Base-by-base conservation (phyloP, 1,284 basidiomycete genomes). In the Farysia itapuensis region DNA sequence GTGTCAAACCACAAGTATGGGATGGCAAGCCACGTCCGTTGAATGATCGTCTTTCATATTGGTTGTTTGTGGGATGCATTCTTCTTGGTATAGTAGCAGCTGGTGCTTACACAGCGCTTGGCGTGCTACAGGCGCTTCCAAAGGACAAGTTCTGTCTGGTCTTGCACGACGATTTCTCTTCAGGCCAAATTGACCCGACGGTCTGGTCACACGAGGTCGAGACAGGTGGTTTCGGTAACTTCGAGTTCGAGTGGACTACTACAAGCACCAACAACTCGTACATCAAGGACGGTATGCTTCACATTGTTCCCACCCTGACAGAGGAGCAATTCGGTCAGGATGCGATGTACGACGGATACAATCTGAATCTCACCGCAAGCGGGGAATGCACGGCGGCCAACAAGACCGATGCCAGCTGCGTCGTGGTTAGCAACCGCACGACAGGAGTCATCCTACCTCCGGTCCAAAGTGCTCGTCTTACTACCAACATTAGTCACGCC, bases 221-320 rank as follows among this genome's bases (percentile, higher is more conserved):
- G 59, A 83, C 90, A 78, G 86, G 88, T 49, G 90, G 90, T 2
- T 92, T 87, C 73, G 88, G 88, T 77, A 89, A 90, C 64, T 84
- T 86, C 28, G 85, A 90, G 71, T 93, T 93, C 65, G 85, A 90
- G 70, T 90, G 90, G 89, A 85, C 89, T 4, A 91, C 90, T 2
- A 79, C 78, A 12, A 85, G 84, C 3, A 65, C 81, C 28, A 86
- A 87, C 72, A 92, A 92, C 75, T 88, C 88, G 11, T 91, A 86
- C 77, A 42, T 91, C 49, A 79, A 83, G 44, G 80, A 91, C 72
- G 86, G 85, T 28, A 81, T 82, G 48, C 83, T 93, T 30, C 91
- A 90, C 79, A 82, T 92, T 69, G 82, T 87, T 4, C 90, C 90
- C 7, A 92, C 89, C 4, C 81, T 92, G 44, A 91, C 90, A 0